Percentiles rank a stretch among this genome's conserved stretches.
Evolutionary conservation across 2,329 filamentous ascomycete genomes (phyloP).

Genomic region (Fusarium protoensiforme): DNA sequence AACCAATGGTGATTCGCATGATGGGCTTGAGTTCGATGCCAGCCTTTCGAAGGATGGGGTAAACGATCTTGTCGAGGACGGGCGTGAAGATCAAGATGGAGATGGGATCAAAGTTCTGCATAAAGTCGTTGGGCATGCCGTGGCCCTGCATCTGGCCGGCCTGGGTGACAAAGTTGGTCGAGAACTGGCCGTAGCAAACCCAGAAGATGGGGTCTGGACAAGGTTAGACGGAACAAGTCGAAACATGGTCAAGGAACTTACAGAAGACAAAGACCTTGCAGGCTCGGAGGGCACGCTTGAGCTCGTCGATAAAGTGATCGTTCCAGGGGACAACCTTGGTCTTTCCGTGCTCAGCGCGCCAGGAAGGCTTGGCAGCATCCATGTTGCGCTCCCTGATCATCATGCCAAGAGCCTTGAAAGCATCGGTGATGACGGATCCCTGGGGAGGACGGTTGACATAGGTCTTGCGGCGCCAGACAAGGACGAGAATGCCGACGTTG

Average conservation of each 20-base stretch:
- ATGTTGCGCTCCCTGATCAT: slow-evolving; percentile 56
- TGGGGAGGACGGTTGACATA: slow-evolving; percentile 65
- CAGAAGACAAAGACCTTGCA: slow-evolving; percentile 77
- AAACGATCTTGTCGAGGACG: slow-evolving; percentile 69
- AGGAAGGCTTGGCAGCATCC: slow-evolving; percentile 74
- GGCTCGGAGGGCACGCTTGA: slow-evolving; percentile 73
- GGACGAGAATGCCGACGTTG: slow-evolving; percentile 65
- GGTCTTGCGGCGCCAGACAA: slow-evolving; percentile 59
- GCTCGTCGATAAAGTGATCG: slow-evolving; percentile 77
- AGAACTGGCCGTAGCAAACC: slow-evolving; percentile 76
- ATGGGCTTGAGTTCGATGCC: slow-evolving; percentile 73
- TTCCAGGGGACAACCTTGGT: slow-evolving; percentile 66
- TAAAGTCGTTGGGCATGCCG: slow-evolving; percentile 76
- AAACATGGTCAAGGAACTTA: slow-evolving; percentile 21
- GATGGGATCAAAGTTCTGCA: slow-evolving; percentile 76
- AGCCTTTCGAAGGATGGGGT: slow-evolving; percentile 67
- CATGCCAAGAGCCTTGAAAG: slow-evolving; percentile 63
- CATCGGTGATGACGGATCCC: slow-evolving; percentile 73
- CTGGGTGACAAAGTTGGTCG: slow-evolving; percentile 74
- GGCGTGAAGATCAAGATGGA: slow-evolving; percentile 75
- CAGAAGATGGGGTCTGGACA: slow-evolving; percentile 69
- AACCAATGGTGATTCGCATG: slow-evolving; percentile 73
- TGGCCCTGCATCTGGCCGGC: slow-evolving; percentile 66
- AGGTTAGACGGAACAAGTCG: neutral
- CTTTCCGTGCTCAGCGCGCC: slow-evolving; percentile 64